Evolutionary conservation across 2,329 filamentous ascomycete species (phyloP).

Genomic region (Talaromyces sp.): DNA sequence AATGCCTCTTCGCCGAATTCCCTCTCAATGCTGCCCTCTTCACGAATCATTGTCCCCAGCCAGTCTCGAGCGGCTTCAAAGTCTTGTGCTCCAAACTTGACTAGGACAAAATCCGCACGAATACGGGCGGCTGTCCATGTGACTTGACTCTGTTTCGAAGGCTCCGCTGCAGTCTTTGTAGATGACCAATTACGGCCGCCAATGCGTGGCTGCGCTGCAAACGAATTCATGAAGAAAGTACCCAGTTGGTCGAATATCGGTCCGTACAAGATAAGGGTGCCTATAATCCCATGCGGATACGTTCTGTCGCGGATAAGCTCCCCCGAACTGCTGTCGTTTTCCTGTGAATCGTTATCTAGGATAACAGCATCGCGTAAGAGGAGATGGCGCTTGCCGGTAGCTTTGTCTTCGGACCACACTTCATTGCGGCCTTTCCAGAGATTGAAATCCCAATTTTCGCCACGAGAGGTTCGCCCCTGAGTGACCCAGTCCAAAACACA

Average conservation of each 20-base stretch:
- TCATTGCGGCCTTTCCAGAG: slow-evolving; percentile 83
- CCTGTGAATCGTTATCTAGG: slow-evolving; percentile 50
- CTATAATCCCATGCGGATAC: slow-evolving; percentile 69
- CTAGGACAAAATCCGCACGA: slow-evolving; percentile 69
- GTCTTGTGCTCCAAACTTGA: slow-evolving; percentile 81
- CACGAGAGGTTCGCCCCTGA: slow-evolving; percentile 74
- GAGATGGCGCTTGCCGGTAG: slow-evolving; percentile 49
- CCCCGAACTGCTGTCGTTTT: not conserved
- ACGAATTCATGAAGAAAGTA: slow-evolving; percentile 72
- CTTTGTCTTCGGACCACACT: slow-evolving; percentile 44
- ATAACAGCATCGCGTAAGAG: slow-evolving; percentile 81
- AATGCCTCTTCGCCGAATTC: slow-evolving; percentile 76
- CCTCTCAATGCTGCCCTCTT: slow-evolving; percentile 64
- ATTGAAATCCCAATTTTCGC: slow-evolving; percentile 80
- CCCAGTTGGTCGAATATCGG: slow-evolving; percentile 60
- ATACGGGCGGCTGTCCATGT: slow-evolving; percentile 79
- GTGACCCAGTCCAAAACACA: slow-evolving; percentile 93
- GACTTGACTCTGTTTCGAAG: slow-evolving; percentile 47
- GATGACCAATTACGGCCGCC: slow-evolving; percentile 69
- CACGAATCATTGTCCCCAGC: slow-evolving; percentile 67
- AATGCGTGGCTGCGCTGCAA: slow-evolving; percentile 70
- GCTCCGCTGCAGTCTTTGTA: slow-evolving; percentile 14
- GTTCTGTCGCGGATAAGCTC: slow-evolving; percentile 51
- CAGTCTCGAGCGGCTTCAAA: slow-evolving; percentile 77
- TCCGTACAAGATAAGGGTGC: slow-evolving; percentile 78